A percentile compares a stretch with the other conserved stretches of the same genome.
Evolutionary conservation across 2,329 filamentous ascomycete species (phyloP).

Genomic region (Harringtonia lauricola): DNA sequence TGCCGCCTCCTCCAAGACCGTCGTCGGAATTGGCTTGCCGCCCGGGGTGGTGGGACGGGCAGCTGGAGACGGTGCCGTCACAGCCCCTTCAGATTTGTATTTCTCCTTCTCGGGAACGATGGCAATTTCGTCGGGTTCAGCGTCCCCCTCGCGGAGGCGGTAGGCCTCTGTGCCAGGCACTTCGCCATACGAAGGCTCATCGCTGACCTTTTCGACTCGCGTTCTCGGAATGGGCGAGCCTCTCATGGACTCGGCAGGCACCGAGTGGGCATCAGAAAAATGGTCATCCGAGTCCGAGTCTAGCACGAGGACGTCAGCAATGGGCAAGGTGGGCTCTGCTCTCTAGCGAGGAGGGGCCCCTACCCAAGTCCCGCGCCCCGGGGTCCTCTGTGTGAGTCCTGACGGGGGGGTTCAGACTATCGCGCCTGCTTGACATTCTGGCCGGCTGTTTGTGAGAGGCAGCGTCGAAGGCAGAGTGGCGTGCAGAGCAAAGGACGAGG

Average conservation of each 20-base stretch:
- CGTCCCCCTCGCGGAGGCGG: slow-evolving; percentile 42
- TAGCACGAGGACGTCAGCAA: slow-evolving; percentile 15
- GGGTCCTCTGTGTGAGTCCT: slow-evolving; percentile 37
- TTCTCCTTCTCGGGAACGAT: slow-evolving; percentile 25
- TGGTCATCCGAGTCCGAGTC: slow-evolving; percentile 58
- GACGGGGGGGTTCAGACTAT: slow-evolving; percentile 28
- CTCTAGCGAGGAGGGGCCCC: too few species aligned
- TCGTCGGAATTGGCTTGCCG: slow-evolving; percentile 34
- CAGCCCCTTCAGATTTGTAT: neutral
- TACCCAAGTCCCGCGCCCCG: slow-evolving; percentile 51
- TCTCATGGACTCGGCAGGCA: slow-evolving; percentile 26
- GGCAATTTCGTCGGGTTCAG: slow-evolving; percentile 49
- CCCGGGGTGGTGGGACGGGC: slow-evolving; percentile 19
- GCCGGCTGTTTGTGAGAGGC: neutral
- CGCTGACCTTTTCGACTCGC: slow-evolving; percentile 46
- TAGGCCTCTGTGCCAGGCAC: slow-evolving; percentile 51
- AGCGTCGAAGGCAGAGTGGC: neutral
- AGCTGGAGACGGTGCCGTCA: neutral
- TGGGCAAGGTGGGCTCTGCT: slow-evolving; percentile 2
- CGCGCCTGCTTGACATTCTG: slow-evolving; percentile 21
- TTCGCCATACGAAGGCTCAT: slow-evolving; percentile 48
- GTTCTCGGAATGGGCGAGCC: slow-evolving; percentile 46
- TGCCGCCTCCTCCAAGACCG: slow-evolving; percentile 40
- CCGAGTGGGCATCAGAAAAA: slow-evolving; percentile 56
- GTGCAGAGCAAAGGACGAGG: neutral